Percentiles rank a stretch among this genome's conserved stretches.
phyloP scores from a whole-genome alignment of 345 rosid species.

The Euphorbia lathyris region DNA sequence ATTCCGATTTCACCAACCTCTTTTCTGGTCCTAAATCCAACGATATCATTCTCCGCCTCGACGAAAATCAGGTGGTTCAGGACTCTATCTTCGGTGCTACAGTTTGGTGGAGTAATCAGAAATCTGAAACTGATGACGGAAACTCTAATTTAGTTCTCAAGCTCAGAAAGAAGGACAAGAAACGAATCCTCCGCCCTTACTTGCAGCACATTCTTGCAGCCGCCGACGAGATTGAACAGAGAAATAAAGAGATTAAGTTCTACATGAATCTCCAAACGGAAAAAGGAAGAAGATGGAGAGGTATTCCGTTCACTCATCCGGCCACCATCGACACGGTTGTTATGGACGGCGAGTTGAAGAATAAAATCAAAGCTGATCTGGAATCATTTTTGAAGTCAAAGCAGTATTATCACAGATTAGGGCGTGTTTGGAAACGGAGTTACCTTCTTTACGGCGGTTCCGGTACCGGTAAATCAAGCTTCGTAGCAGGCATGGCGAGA shows the following conservation, averaged over 20 bases:
- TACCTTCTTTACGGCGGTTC: constrained; percentile 25
- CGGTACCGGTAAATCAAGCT: constrained; percentile 32
- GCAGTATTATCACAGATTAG: constrained; percentile 26
- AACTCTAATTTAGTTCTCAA: constrained; percentile 1
- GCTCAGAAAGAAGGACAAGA: constrained; percentile 26
- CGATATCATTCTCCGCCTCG: constrained; percentile 27
- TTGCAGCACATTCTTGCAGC: constrained; percentile 26
- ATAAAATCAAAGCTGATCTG: constrained; percentile 25
- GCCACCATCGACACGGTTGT: constrained; percentile 31
- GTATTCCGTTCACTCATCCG: constrained; percentile 26
- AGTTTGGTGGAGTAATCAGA: constrained; percentile 19
- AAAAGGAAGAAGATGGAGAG: constrained; percentile 18
- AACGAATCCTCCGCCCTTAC: constrained; percentile 20
- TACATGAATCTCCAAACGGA: constrained; percentile 12
- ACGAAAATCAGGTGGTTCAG: constrained; percentile 8
- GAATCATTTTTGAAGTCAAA: constrained; percentile 26
- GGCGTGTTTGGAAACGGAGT: constrained; percentile 26
- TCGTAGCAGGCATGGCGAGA: constrained; percentile 29
- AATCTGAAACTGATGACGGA: not conserved
- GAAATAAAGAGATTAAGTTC: constrained; percentile 18
- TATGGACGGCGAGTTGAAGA: constrained; percentile 24
- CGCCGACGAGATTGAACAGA: constrained; percentile 19
- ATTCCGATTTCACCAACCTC: constrained; percentile 21
- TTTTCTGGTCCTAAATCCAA: constrained; percentile 22
- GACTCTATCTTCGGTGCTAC: constrained; percentile 24